Evolutionary conservation across 176 grass and related monocot genomes (phyloP).

Genomic region (Cocos nucifera): DNA sequence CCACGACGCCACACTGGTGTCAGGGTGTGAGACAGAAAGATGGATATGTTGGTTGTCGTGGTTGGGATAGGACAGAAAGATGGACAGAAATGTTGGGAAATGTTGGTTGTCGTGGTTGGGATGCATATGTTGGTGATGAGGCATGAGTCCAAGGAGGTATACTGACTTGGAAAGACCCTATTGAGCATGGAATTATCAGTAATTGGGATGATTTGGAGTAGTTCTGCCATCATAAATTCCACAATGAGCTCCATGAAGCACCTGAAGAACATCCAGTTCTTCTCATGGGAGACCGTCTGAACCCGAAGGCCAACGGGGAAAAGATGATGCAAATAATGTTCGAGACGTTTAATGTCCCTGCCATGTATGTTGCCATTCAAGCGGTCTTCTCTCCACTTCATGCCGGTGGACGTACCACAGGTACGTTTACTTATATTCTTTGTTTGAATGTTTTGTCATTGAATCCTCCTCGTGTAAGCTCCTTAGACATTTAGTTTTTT

Average conservation of each 20-base stretch:
- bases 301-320: conserved; percentile 12
- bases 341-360: conserved; percentile 10
- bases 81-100: no score
- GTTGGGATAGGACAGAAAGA: no score
- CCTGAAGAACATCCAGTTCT: conserved; percentile 11
- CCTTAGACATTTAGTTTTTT: no score
- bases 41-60: conserved; percentile 15
- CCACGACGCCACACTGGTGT: conserved; percentile 16
- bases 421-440: background rate
- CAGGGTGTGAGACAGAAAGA: conserved; percentile 15
- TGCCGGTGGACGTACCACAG: conserved; percentile 15
- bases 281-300: conserved; percentile 10
- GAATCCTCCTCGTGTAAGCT: no score
- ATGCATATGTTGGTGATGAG: conserved; percentile 15
- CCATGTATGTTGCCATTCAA: conserved; percentile 8
- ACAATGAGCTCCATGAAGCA: conserved; percentile 12
- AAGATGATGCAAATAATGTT: conserved; percentile 19
- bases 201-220: conserved; percentile 18
- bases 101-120: no score
- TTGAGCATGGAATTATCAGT: conserved; percentile 11
- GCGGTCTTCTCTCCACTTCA: conserved; percentile 16
- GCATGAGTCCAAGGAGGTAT: conserved; percentile 7
- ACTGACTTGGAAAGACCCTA: conserved; percentile 9
- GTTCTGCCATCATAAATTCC: conserved; percentile 14
- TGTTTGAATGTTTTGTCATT: background rate